phyloP scores from a whole-genome alignment of 2,329 filamentous ascomycete genomes.

The Neonectria punicea region DNA sequence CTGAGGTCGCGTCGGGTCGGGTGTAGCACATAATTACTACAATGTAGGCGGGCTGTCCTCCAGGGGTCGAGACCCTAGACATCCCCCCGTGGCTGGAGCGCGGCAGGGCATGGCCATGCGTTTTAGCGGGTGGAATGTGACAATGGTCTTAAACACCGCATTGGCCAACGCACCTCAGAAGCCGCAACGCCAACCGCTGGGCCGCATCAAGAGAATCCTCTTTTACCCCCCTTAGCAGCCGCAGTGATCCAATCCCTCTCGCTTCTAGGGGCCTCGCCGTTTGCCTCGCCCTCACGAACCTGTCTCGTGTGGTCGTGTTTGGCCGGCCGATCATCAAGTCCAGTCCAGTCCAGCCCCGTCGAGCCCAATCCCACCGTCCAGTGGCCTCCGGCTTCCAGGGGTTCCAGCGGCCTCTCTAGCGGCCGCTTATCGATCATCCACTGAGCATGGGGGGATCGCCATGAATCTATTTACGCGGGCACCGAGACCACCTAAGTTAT shows the following conservation, averaged over 20 bases:
- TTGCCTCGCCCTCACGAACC: constrained; percentile 29
- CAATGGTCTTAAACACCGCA: constrained; percentile 33
- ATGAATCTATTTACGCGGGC: constrained; percentile 21
- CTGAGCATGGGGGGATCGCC: constrained; percentile 12
- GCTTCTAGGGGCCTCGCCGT: constrained; percentile 11
- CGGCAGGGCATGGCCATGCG: constrained; percentile 14
- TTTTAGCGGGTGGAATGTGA: constrained; percentile 34
- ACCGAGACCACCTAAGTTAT: not conserved
- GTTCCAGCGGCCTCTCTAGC: constrained; percentile 19
- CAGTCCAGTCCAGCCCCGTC: constrained; percentile 16
- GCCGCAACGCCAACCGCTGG: not conserved
- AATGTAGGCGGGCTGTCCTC: not conserved
- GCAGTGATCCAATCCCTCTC: constrained; percentile 32
- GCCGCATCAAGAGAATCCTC: constrained; percentile 1
- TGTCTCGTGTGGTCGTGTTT: constrained; percentile 33
- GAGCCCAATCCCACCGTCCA: constrained; percentile 18
- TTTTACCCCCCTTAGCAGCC: constrained; percentile 20
- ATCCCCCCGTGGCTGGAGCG: constrained; percentile 2
- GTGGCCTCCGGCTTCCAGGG: not conserved
- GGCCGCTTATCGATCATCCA: constrained; percentile 29
- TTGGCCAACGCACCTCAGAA: constrained; percentile 22
- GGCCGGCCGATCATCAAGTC: constrained; percentile 10
- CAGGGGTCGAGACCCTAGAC: not conserved
- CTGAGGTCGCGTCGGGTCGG: not conserved
- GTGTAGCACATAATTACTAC: not conserved